These are phyloP conservation scores for Plectosphaerella plurivora DNA, from an alignment of 2,329 filamentous ascomycete species.

Conservation along the genomic window DNA sequence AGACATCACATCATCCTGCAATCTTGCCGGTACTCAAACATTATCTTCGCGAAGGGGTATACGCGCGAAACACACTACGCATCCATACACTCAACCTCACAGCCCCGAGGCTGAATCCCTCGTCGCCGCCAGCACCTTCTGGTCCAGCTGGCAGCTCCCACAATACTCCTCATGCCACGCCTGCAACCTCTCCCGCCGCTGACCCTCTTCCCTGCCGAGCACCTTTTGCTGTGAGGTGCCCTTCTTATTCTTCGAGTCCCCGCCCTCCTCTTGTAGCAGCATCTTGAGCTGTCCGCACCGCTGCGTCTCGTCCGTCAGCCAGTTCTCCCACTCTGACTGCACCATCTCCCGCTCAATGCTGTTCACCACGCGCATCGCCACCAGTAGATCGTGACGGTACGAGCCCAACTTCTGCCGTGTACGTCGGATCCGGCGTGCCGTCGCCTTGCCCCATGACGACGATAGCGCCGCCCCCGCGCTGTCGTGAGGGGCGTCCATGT, in stretches of 20 bases:
- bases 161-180: slow-evolving; percentile 52
- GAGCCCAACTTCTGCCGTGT: slow-evolving; percentile 79
- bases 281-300: slow-evolving; percentile 63
- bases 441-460: slow-evolving; percentile 44
- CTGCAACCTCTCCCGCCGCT: slow-evolving; percentile 31
- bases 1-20: too few species aligned
- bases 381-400: slow-evolving; percentile 85
- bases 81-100: neutral
- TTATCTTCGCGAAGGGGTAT: neutral
- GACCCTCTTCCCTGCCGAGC: slow-evolving; percentile 18
- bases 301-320: slow-evolving; percentile 74
- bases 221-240: slow-evolving; percentile 11
- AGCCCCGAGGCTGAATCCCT: neutral
- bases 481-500: slow-evolving; percentile 53
- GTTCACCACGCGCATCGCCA: slow-evolving; percentile 87
- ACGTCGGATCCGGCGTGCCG: slow-evolving; percentile 64
- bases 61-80: neutral
- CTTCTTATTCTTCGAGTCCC: neutral
- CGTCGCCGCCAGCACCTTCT: slow-evolving; percentile 22
- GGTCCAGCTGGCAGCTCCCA: slow-evolving; percentile 49
- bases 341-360: slow-evolving; percentile 83
- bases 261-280: slow-evolving; percentile 31
- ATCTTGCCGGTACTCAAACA: too few species aligned
- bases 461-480: slow-evolving; percentile 43
- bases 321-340: slow-evolving; percentile 87